These are phyloP conservation scores for Salvia rosmarinus DNA, from an alignment of 257 asterid species.

Conservation along the genomic window DNA sequence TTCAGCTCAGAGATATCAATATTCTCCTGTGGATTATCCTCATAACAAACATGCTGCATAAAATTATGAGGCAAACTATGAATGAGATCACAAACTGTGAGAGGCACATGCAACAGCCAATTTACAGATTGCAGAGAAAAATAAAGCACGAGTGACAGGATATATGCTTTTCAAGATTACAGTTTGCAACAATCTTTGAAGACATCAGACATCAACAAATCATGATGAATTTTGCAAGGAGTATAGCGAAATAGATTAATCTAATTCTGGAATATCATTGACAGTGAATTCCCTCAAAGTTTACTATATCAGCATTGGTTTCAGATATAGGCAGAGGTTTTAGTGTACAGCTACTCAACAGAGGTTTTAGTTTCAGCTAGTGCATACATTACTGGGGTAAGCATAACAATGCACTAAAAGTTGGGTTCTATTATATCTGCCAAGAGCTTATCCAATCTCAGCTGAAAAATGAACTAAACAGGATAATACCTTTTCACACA, in stretches of 20 bases:
- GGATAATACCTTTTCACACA: conserved; percentile 2
- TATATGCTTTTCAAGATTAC: neutral
- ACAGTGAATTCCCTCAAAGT: neutral
- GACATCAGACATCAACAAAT: conserved; percentile 7
- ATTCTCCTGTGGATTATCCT: conserved; percentile 51
- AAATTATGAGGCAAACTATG: neutral
- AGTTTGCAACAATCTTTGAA: neutral
- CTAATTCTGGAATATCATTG: neutral
- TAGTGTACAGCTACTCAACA: neutral
- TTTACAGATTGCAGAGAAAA: neutral
- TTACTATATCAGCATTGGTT: neutral
- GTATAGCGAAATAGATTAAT: neutral
- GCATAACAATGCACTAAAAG: conserved; percentile 4
- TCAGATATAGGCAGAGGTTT: neutral
- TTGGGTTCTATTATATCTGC: conserved; percentile 12
- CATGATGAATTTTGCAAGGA: neutral
- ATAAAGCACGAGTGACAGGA: neutral
- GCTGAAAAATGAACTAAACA: conserved; percentile 23
- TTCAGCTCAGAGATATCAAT: conserved; percentile 64
- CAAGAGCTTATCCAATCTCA: conserved; percentile 29
- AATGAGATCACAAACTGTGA: neutral
- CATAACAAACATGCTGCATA: conserved; percentile 55
- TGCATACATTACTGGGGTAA: conserved; percentile 12
- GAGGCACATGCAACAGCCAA: neutral
- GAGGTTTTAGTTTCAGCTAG: conserved; percentile 5